Base-by-base conservation (phyloP, 2,329 filamentous ascomycete species). In the Rosellinia necatrix region DNA sequence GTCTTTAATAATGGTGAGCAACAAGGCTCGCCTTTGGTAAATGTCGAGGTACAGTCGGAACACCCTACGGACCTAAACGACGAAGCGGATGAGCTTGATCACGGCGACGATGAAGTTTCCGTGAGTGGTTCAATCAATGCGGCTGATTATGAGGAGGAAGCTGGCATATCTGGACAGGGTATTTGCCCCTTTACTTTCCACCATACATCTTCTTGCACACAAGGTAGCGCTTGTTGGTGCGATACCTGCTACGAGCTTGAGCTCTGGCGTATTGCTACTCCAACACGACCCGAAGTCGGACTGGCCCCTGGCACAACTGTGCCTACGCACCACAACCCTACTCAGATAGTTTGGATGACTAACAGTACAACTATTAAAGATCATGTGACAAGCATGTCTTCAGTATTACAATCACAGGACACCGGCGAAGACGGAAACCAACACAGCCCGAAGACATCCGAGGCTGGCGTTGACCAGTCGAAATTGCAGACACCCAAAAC, bases 91-190 rank as follows among this genome's bases (percentile, higher is more conserved):
- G 38, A 51, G 13, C 9, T 44, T 32, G 41, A 37, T 44, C 27
- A 54, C 32, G 48, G 46, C 22, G 37, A n/a, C 37, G 47, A 53
- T 10, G 19, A 54, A 19, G 38, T 48, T 38, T 22, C 43, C 9
- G 24, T 57, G 13, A 61, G 63, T 32, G 59, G 55, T 19, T 44
- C 61, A 32, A 59, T 59, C 8, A 57, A 66, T 42, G 60, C 49
- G 40, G 58, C 43, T 24, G 64, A 69, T 46, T 64, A 68, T 15
- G 63, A 67, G 24, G 38, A 65, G 4, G 62, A 66, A 37, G 46
- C 62, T 35, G 64, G 66, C n/a, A 57, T 61, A 53, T 48, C 61
- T 27, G 58, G 64, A 30, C 61, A 70, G 56, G 68, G 69, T 71
- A 71, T 66, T 58, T 44, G 15, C 46, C 50, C 56, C 42, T 27